These are phyloP conservation scores for Arabis alpina DNA, from an alignment of 345 rosid species.

Conservation along the genomic window DNA sequence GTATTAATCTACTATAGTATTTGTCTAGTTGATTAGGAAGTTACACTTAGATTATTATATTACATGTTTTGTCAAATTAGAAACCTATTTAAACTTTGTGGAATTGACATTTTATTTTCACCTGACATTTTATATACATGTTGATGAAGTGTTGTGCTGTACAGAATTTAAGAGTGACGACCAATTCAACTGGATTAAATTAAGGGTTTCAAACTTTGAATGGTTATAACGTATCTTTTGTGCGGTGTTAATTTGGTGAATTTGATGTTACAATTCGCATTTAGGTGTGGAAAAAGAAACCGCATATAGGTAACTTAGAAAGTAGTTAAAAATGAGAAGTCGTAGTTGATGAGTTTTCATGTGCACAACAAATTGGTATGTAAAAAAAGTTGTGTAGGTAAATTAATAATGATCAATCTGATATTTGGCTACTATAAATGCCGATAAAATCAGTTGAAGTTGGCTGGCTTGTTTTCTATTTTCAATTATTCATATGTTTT, in stretches of 20 bases:
- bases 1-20: too few species aligned
- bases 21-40: too few species aligned
- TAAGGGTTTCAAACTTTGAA: not conserved
- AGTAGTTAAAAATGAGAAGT: not conserved
- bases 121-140: slow-evolving; percentile 15
- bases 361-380: slow-evolving; percentile 6
- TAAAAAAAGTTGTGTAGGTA: not conserved
- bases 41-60: too few species aligned
- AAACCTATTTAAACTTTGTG: not conserved
- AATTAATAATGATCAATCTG: not conserved
- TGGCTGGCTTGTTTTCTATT: too few species aligned
- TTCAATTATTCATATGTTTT: too few species aligned
- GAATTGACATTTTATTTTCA: slow-evolving; percentile 7
- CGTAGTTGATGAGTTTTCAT: slow-evolving; percentile 14
- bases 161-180: slow-evolving; percentile 2
- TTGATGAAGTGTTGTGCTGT: not conserved
- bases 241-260: not conserved
- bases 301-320: slow-evolving; percentile 20
- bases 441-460: slow-evolving; percentile 1
- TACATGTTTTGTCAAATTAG: too few species aligned
- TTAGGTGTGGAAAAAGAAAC: not conserved
- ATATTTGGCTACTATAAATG: slow-evolving; percentile 20
- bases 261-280: not conserved
- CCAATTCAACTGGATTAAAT: not conserved
- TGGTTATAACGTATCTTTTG: not conserved